These are phyloP conservation scores for Aspergillus cejpii DNA, from an alignment of 2,329 filamentous ascomycete species.

Conservation along the genomic window DNA sequence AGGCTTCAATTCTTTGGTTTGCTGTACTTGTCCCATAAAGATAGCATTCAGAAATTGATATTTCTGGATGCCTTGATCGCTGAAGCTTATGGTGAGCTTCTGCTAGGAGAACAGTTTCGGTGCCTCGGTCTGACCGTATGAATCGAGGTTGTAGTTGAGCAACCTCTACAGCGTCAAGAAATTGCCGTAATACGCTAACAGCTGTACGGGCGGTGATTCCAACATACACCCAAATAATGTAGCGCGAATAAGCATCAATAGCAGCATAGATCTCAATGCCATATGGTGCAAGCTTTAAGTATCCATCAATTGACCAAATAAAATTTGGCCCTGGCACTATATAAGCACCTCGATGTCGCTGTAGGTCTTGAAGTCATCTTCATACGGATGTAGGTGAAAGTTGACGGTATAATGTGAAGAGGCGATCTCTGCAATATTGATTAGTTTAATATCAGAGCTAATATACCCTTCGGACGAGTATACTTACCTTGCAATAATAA, in stretches of 20 bases:
- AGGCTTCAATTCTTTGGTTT: slow-evolving; percentile 14
- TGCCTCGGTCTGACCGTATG: slow-evolving; percentile 9
- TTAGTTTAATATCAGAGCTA: no score
- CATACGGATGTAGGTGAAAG: no score
- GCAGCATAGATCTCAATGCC: slow-evolving; percentile 20
- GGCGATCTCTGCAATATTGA: no score
- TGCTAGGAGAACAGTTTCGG: slow-evolving; percentile 6
- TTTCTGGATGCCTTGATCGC: slow-evolving; percentile 1
- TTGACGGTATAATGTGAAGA: no score
- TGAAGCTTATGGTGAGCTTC: slow-evolving; percentile 8
- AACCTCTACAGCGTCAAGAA: slow-evolving; percentile 6
- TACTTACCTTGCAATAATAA: no score
- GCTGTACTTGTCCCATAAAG: slow-evolving; percentile 5
- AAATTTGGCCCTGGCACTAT: slow-evolving; percentile 16
- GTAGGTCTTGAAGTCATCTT: slow-evolving; percentile 5
- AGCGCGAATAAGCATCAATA: slow-evolving; percentile 18
- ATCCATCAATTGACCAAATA: slow-evolving; percentile 18
- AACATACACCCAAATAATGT: slow-evolving; percentile 19
- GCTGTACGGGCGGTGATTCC: slow-evolving; percentile 10
- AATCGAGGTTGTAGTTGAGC: slow-evolving; percentile 7
- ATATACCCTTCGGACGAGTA: no score
- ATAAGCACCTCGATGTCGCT: slow-evolving; percentile 8
- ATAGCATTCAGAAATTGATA: slow-evolving; percentile 6
- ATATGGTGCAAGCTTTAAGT: slow-evolving; percentile 16
- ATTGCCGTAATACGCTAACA: slow-evolving; percentile 17